phyloP scores from a whole-genome alignment of 2,329 filamentous ascomycete genomes.

The Lasiodiplodia sp. region DNA sequence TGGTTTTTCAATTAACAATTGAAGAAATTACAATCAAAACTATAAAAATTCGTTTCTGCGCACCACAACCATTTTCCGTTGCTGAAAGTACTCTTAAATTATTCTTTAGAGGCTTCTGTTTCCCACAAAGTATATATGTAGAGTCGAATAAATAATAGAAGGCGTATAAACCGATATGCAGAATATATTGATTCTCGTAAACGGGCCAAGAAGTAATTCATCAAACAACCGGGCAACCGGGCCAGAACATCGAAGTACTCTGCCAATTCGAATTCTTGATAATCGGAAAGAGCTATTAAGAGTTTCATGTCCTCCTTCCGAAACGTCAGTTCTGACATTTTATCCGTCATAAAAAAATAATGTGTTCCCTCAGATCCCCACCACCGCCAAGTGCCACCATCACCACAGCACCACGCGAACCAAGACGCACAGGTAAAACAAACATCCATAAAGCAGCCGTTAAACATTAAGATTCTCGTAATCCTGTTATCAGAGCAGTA shows the following conservation, averaged over 20 bases:
- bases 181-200: no score
- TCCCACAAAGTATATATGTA: background rate
- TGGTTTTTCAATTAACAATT: background rate
- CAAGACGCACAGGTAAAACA: background rate
- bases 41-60: background rate
- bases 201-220: no score
- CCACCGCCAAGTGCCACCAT: background rate
- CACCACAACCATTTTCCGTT: background rate
- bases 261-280: no score
- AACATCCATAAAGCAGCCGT: background rate
- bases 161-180: background rate
- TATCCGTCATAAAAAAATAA: no score
- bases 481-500: background rate
- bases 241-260: no score
- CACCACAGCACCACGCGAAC: background rate
- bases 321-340: no score
- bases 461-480: background rate
- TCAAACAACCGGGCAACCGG: no score
- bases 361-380: no score
- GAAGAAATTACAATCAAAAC: background rate
- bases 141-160: accelerated
- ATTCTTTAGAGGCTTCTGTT: accelerated
- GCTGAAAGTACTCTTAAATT: background rate
- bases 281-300: no score
- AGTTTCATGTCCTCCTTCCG: no score